phyloP scores from a whole-genome alignment of 2,329 filamentous ascomycete species.

The Clarireedia monteithiana region DNA sequence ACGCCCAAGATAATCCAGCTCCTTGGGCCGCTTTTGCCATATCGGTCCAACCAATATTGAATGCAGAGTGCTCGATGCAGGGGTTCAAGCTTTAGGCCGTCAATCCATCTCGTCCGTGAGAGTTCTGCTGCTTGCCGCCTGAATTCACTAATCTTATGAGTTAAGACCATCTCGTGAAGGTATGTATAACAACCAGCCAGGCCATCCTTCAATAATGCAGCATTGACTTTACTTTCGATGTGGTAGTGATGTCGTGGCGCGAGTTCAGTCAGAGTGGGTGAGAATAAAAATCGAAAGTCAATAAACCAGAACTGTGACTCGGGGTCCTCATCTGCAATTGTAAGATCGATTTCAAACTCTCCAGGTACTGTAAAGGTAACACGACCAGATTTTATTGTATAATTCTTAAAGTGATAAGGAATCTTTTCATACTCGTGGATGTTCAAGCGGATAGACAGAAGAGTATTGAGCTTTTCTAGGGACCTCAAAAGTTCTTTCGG shows the following conservation, averaged over 20 bases:
- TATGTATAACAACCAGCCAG: slow-evolving; percentile 76
- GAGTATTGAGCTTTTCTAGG: slow-evolving; percentile 73
- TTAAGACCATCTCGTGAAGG: slow-evolving; percentile 80
- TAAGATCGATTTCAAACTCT: slow-evolving; percentile 91
- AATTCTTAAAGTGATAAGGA: slow-evolving; percentile 69
- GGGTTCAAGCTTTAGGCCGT: slow-evolving; percentile 67
- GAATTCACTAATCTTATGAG: slow-evolving; percentile 81
- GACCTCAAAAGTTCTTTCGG: slow-evolving; percentile 65
- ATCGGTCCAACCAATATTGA: slow-evolving; percentile 78
- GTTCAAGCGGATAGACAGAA: slow-evolving; percentile 75
- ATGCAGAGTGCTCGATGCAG: slow-evolving; percentile 76
- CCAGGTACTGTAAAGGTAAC: slow-evolving; percentile 76
- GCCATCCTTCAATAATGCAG: slow-evolving; percentile 59
- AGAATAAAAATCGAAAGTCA: slow-evolving; percentile 79
- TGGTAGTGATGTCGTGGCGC: slow-evolving; percentile 55
- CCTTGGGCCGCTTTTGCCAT: slow-evolving; percentile 52
- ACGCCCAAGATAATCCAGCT: slow-evolving; percentile 90
- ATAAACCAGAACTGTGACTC: slow-evolving; percentile 88
- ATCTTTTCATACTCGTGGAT: slow-evolving; percentile 71
- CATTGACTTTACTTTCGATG: slow-evolving; percentile 67
- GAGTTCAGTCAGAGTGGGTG: slow-evolving; percentile 55
- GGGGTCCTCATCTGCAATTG: slow-evolving; percentile 78
- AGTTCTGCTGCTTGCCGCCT: slow-evolving; percentile 69
- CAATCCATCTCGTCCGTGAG: slow-evolving; percentile 65
- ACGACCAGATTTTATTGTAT: slow-evolving; percentile 74